Percentiles rank a stretch among this genome's conserved stretches.
Evolutionary conservation across 208 protist genomes (phyloP).

Genomic region (Angomonas ambiguus): DNA sequence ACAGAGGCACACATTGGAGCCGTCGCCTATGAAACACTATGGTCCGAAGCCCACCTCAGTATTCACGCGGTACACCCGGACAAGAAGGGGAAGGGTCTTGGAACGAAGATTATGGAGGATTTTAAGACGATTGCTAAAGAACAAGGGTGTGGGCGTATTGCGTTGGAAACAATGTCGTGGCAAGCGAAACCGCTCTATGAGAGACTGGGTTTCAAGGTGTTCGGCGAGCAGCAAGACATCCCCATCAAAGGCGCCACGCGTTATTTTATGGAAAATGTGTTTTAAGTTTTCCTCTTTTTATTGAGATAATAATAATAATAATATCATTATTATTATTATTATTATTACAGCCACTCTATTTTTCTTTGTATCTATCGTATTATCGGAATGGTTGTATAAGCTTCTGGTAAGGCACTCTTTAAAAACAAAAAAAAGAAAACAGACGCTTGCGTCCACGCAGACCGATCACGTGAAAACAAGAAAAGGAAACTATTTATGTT

Average conservation of each 20-base stretch:
- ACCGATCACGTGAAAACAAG: not conserved
- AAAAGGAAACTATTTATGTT: not conserved
- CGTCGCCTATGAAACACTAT: conserved; percentile 24
- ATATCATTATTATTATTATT: conserved; percentile 12
- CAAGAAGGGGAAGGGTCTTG: not conserved
- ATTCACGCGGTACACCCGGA: not conserved
- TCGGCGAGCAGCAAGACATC: conserved; percentile 28
- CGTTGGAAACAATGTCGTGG: conserved; percentile 35
- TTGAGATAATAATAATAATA: not conserved
- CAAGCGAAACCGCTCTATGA: conserved; percentile 44
- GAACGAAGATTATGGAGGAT: conserved; percentile 1
- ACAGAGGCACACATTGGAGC: conserved; percentile 10
- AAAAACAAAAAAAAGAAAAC: not conserved
- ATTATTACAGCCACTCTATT: conserved; percentile 2
- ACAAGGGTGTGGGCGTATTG: conserved; percentile 23
- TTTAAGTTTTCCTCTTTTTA: conserved; percentile 10
- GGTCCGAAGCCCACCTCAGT: conserved; percentile 12
- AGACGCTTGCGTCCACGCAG: not conserved
- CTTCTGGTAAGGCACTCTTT: not conserved
- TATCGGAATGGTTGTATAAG: not conserved
- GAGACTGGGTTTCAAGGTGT: conserved; percentile 24
- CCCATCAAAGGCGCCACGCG: conserved; percentile 6
- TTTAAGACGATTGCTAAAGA: conserved; percentile 17
- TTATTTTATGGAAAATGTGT: conserved; percentile 13
- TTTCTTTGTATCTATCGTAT: conserved; percentile 19